Evolutionary conservation across 129 eudicot genomes (phyloP).

Genomic region (Escallonia herrerae): DNA sequence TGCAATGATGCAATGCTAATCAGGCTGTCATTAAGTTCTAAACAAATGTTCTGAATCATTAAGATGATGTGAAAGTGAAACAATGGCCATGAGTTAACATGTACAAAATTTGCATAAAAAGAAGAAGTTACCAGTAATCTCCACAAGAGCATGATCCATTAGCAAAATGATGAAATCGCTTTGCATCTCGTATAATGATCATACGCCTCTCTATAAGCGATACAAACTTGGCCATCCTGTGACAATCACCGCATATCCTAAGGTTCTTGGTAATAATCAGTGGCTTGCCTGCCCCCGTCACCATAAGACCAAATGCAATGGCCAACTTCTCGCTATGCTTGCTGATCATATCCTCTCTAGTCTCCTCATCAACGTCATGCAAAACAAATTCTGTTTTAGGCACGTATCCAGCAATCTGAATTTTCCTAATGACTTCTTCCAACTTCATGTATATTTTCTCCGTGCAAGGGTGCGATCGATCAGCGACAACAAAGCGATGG

Average conservation of each 20-base stretch:
- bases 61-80: background rate
- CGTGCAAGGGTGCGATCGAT: conserved; percentile 31
- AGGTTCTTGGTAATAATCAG: conserved; percentile 40
- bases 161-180: conserved; percentile 43
- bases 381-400: conserved; percentile 30
- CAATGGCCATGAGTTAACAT: too few species aligned
- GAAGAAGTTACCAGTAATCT: conserved; percentile 37
- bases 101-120: background rate
- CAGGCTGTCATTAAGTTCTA: background rate
- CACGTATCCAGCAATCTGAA: conserved; percentile 31
- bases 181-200: conserved; percentile 45
- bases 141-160: conserved; percentile 45
- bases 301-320: conserved; percentile 44
- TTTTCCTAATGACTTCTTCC: conserved; percentile 23
- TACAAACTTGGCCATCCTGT: conserved; percentile 39
- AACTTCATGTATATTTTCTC: conserved; percentile 21
- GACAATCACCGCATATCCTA: conserved; percentile 48
- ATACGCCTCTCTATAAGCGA: conserved; percentile 31
- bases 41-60: background rate
- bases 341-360: conserved; percentile 35
- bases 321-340: conserved; percentile 51
- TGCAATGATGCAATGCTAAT: background rate
- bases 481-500: conserved; percentile 35
- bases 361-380: conserved; percentile 36
- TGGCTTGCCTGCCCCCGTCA: conserved; percentile 23